Base-by-base conservation (phyloP, 139 green algal genomes). In the Asterochloris erici region DNA sequence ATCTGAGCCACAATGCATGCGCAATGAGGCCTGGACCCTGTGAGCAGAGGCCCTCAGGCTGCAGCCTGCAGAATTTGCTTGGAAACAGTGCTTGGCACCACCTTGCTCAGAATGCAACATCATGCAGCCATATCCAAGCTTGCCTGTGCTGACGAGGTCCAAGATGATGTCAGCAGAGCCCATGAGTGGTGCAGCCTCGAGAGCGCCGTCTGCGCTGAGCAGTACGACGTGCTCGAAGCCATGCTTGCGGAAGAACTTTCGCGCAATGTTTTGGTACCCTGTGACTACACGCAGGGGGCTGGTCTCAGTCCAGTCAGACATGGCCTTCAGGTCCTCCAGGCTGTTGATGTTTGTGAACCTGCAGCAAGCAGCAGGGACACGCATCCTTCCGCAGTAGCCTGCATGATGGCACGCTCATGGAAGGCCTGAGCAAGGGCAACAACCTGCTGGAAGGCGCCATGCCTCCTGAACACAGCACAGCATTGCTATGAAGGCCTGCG, bases 171-270 rank as follows among this genome's bases (percentile, higher is more conserved):
- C 97, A 26, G 97, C 97, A 47, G 86, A 94, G 69, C 97, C 96
- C 96, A 99, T 99, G 54, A 95, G 93, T 11, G 97, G 97, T 9
- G 96, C 95, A 12, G 97, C 97, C 86, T 99, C 97, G 80, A 99
- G 89, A 21, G 97, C 97, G 9, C 97, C 95, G 79, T 98, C 95
- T 14, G 93, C 95, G 29, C 84, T 92, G 38, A 98, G 85, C 84
- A 98, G 85, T 61, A 90, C 88, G 15, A 98, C 92, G 88, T 99
- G 89, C 85, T 95, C 79, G 82, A 99, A 96, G 81, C 93, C 95
- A 11, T 92, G 80, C 83, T 97, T 71, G 1, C 84, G 85, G 82
- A 99, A 98, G 87, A 95, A 99, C 23, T 82, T 81, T 21, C 87
- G 66, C 0, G 93, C 92, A 19, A 95, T 81, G 78, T 94, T 92